Conservation (phyloP, 2,329 filamentous ascomycete genomes). For the Clarireedia paspali region DNA sequence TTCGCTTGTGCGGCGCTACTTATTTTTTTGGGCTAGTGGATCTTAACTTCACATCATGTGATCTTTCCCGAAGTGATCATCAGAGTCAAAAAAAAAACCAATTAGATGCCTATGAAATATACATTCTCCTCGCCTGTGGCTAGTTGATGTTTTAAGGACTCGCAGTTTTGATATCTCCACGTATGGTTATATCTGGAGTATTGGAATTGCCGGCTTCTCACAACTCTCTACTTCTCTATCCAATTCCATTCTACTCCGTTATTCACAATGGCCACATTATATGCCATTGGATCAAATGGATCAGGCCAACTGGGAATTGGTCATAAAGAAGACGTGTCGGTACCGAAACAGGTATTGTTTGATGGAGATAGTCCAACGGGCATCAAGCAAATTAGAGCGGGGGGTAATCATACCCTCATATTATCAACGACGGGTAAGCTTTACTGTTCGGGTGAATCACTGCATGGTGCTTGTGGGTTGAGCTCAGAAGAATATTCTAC, state of each 20-base stretch:
- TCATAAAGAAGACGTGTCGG: constrained; percentile 63
- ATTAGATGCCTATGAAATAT: no score
- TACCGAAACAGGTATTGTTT: constrained; percentile 57
- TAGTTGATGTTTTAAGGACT: no score
- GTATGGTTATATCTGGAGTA: no score
- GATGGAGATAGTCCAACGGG: constrained; percentile 30
- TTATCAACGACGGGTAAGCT: constrained; percentile 54
- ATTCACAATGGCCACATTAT: constrained; percentile 44
- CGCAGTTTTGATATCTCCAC: no score
- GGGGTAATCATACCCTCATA: constrained; percentile 82
- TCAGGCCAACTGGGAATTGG: constrained; percentile 67
- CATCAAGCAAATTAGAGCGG: constrained; percentile 40
- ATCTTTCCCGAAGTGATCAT: neutral
- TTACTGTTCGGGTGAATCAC: constrained; percentile 56
- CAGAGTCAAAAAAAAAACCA: no score
- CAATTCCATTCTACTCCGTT: no score
- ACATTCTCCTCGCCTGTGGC: no score
- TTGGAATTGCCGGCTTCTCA: neutral
- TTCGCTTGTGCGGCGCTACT: constrained; percentile 2
- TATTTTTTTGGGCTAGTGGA: neutral
- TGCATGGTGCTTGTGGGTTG: constrained; percentile 46
- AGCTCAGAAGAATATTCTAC: constrained; percentile 6
- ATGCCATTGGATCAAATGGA: constrained; percentile 69
- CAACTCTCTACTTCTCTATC: neutral
- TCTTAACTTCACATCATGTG: neutral